Evolutionary conservation across 805 yeast genomes (phyloP).

Genomic region (Schizosaccharomyces octosporus): DNA sequence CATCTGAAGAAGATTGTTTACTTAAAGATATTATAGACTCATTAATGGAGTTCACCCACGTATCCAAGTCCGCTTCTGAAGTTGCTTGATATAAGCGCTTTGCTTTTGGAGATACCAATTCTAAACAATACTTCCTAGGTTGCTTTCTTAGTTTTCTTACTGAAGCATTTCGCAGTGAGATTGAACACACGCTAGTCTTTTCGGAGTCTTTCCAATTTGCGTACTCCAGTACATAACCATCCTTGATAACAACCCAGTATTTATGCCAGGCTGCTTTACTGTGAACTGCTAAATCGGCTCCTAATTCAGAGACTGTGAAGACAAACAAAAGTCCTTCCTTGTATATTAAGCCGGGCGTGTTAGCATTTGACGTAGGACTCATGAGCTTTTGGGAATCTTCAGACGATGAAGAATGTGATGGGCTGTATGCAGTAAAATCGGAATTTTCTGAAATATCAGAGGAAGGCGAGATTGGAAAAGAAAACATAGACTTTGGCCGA

Average conservation of each 20-base stretch:
- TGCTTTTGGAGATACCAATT: constrained; percentile 45
- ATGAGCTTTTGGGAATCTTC: no score
- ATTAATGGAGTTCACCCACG: constrained; percentile 43
- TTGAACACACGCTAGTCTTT: constrained; percentile 32
- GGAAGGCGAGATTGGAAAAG: no score
- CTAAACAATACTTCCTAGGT: constrained; percentile 37
- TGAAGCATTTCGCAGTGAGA: constrained; percentile 44
- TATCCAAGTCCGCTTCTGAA: constrained; percentile 35
- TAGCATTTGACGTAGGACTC: not conserved
- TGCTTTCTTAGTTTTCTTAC: constrained; percentile 22
- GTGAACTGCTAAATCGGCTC: not conserved
- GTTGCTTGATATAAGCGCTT: constrained; percentile 56
- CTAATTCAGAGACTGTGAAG: constrained; percentile 17
- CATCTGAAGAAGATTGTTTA: not conserved
- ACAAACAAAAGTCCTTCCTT: constrained; percentile 24
- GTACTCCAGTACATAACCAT: constrained; percentile 46
- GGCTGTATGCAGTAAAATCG: no score
- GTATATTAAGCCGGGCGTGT: not conserved
- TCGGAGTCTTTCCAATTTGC: constrained; percentile 58
- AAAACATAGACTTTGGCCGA: no score
- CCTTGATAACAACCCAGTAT: constrained; percentile 55
- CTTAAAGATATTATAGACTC: constrained; percentile 20
- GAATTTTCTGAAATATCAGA: no score
- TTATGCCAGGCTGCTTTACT: constrained; percentile 15
- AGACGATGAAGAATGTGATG: no score